Conservation (phyloP, 2,329 filamentous ascomycete species). For the Colletotrichum tabaci region DNA sequence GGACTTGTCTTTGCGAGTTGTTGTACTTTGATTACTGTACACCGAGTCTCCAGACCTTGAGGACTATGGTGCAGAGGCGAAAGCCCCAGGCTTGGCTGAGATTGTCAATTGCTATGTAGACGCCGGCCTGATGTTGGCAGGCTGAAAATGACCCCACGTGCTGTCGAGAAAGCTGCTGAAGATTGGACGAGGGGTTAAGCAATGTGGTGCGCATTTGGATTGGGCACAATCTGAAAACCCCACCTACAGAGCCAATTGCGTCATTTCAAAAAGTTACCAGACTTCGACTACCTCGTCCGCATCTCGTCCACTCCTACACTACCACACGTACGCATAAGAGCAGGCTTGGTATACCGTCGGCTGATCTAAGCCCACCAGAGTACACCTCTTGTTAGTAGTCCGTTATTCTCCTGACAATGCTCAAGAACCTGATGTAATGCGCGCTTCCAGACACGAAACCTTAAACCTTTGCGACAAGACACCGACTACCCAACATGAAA, state of each 20-base stretch:
- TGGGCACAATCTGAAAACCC: slow-evolving; percentile 18
- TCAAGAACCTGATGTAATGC: background rate
- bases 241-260: slow-evolving; percentile 32
- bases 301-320: background rate
- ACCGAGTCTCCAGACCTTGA: too few species aligned
- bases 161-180: slow-evolving; percentile 10
- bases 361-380: background rate
- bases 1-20: background rate
- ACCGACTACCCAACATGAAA: slow-evolving; percentile 59
- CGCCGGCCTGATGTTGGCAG: background rate
- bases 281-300: background rate
- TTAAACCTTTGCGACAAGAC: background rate
- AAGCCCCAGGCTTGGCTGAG: background rate
- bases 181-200: slow-evolving; percentile 9
- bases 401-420: background rate
- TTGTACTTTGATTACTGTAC: too few species aligned
- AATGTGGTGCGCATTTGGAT: background rate
- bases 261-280: slow-evolving; percentile 26
- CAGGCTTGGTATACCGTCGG: background rate
- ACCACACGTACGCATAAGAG: background rate
- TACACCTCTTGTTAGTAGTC: background rate
- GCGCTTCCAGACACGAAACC: background rate
- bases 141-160: slow-evolving; percentile 4
- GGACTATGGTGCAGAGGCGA: background rate
- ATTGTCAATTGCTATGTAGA: background rate